A percentile compares a stretch with the other conserved stretches of the same genome.
Conservation (phyloP, 306 rosid genomes). For the Prinsepia uniflora region DNA sequence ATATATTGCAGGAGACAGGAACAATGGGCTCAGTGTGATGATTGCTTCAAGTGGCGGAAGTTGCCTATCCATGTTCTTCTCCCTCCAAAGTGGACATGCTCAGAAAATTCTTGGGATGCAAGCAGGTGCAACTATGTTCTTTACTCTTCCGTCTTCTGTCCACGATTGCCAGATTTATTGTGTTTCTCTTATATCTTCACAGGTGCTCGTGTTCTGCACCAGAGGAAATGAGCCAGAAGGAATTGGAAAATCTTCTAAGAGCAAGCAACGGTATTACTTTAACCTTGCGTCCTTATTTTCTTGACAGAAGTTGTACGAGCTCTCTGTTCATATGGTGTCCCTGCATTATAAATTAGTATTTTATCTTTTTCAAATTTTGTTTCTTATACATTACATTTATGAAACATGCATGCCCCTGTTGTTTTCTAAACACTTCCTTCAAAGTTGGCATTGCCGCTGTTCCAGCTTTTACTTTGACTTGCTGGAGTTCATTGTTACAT, state of each 20-base stretch:
- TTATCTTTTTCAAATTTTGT: background rate
- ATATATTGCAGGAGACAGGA: constrained; percentile 60
- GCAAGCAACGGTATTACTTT: constrained; percentile 55
- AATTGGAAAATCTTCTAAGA: constrained; percentile 66
- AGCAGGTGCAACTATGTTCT: constrained; percentile 49
- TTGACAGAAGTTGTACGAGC: constrained; percentile 2
- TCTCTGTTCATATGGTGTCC: constrained; percentile 16
- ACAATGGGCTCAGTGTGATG: constrained; percentile 95
- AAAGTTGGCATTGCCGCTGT: background rate
- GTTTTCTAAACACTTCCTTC: background rate
- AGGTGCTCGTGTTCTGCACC: constrained; percentile 69
- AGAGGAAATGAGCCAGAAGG: constrained; percentile 64
- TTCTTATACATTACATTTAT: background rate
- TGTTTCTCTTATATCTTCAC: constrained; percentile 16
- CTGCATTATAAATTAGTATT: constrained; percentile 14
- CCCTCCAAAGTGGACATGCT: constrained; percentile 93
- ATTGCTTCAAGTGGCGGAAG: constrained; percentile 93
- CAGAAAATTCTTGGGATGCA: constrained; percentile 78
- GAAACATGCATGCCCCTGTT: background rate
- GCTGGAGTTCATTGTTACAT: background rate
- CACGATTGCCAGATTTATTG: constrained; percentile 21
- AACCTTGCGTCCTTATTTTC: constrained; percentile 13
- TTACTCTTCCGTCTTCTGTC: constrained; percentile 9
- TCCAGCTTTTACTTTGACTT: background rate
- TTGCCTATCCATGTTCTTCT: constrained; percentile 80